These are phyloP conservation scores for Rhodofomes roseus DNA, from an alignment of 1,284 basidiomycete genomes.

Conservation along the genomic window DNA sequence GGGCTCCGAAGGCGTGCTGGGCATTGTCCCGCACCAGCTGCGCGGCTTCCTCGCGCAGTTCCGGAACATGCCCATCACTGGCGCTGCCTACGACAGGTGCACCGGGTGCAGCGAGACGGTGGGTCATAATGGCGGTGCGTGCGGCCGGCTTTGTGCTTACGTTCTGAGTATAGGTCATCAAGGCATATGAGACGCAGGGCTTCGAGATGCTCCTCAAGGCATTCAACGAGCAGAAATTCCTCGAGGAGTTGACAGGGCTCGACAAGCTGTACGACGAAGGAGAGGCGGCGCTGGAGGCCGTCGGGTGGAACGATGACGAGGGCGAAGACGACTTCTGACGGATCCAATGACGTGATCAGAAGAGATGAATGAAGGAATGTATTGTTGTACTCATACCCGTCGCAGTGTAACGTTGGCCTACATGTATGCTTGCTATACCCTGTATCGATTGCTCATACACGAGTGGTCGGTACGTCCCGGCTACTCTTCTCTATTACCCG, in stretches of 20 bases:
- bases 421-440: not conserved
- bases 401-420: not conserved
- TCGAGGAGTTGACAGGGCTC: conserved; percentile 83
- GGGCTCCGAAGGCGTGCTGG: conserved; percentile 59
- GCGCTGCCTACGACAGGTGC: conserved; percentile 84
- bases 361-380: not conserved
- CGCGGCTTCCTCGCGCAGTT: conserved; percentile 89
- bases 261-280: conserved; percentile 82
- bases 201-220: conserved; percentile 79
- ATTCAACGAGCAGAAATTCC: conserved; percentile 81
- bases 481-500: too few species aligned
- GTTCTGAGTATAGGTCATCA: conserved; percentile 55
- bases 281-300: conserved; percentile 67
- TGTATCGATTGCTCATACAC: not conserved
- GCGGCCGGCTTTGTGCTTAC: conserved; percentile 3
- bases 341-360: not conserved
- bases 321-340: conserved; percentile 33
- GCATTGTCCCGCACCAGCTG: conserved; percentile 90
- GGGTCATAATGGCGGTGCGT: conserved; percentile 18
- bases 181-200: conserved; percentile 72
- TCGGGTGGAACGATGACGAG: conserved; percentile 77
- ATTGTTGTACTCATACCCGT: conserved; percentile 2
- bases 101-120: conserved; percentile 88
- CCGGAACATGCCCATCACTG: conserved; percentile 79
- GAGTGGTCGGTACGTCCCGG: too few species aligned